Base-by-base conservation (phyloP, 208 protist species). In the Acanthamoeba comandoni region DNA sequence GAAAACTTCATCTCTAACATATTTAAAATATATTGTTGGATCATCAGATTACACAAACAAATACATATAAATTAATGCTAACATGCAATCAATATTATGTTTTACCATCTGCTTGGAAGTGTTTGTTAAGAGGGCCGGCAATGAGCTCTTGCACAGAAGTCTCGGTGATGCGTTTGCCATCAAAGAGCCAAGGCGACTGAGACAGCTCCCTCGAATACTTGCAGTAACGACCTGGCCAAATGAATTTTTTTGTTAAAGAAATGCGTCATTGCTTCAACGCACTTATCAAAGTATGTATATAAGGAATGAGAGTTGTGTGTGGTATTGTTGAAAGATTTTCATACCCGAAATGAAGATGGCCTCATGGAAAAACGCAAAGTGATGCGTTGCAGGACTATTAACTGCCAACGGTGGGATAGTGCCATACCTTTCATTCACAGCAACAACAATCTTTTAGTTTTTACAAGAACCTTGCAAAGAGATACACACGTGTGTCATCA, bases 1-100 rank as follows among this genome's bases (percentile, higher is more conserved):
- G 84, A 67, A 64, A 94, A 93, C 15, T 77, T 73, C 17, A 73
- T 79, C 12, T 73, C 89, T 93, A 57, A 2, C 13, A 13, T n/a
- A n/a, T n/a, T n/a, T n/a, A n/a, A n/a, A n/a, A n/a, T n/a, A n/a
- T n/a, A n/a, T n/a, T n/a, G n/a, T n/a, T n/a, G n/a, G n/a, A n/a
- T n/a, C n/a, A n/a, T n/a, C n/a, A n/a, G n/a, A n/a, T n/a, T n/a
- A 70, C 12, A 70, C 11, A 19, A 24, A 12, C 64, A 9, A 70
- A 24, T 15, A 70, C 64, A 9, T 19, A 24, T 48, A 60, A 60
- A 15, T 60, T n/a, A 35, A 4, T 67, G 62, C 13, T n/a, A 70
- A 70, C 17, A 19, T n/a, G 62, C 11, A 4, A 39, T 11, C 17
- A 4, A 4, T 4, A 17, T 11, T 8, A 9, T 8, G 67, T n/a